Evolutionary conservation across 1,139 yeast species (phyloP), one percentile per base, ranked within the genome.

Genomic region (Hemisphaericaspora xylofermentans): DNA sequence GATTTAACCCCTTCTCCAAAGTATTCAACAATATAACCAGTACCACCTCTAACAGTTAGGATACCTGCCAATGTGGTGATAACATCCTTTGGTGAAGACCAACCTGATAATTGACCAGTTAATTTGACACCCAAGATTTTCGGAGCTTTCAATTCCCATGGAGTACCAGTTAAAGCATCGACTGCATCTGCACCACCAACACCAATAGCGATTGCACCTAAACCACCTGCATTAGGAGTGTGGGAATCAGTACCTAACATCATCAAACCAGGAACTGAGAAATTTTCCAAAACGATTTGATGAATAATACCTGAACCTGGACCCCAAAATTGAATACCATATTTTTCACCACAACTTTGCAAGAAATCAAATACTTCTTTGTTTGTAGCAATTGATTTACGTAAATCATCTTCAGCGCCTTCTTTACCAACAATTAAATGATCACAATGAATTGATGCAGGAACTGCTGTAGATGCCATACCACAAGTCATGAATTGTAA

Each of bases 171-270:
- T 57, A 93, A 72, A 10, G 94, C 98, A 63, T 93, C 98, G 38
- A 91, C 98, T 14, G 98, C 98, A 68, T 91, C 98, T 32, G 98
- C 98, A 69, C 98, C 98, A 63, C 98, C 98, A 37, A 89, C 98
- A 68, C 98, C 98, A 59, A 91, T 93, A 51, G 98, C 98, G 49
- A 91, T 83, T 45, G 95, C 95, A 60, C 98, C 98, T 46, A 91
- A 74, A 47, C 98, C 98, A 69, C 98, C 98, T 10, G 98, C 98
- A 61, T 91, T 91, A 35, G 98, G 98, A 36, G 98, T 91, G 63
- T 93, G 98, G 4, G 96, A 88, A 66, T 91, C 98, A 18, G 98
- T 91, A 54, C 98, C 98, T 46, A 91, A 73, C 95, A 91, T 87
- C 89, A 91, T 82, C 49, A 87, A 72, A 54, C 98, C 98, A 26